Conservation (phyloP, 148 eudicot genomes). For the Vaccinium vitisidaea region DNA sequence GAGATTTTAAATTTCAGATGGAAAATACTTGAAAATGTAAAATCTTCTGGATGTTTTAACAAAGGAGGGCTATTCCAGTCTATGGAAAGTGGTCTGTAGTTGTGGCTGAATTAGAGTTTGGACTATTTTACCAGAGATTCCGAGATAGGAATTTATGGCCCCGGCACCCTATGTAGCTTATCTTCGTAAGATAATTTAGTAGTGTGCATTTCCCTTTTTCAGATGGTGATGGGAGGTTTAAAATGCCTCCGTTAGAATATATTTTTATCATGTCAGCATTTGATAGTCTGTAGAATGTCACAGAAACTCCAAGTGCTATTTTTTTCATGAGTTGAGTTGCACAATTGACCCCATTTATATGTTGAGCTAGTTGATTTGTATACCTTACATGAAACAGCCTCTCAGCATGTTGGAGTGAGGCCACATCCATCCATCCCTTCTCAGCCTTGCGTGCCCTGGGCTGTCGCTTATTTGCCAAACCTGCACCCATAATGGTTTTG, state of each 20-base stretch:
- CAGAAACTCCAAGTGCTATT: neutral
- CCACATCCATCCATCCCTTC: no score
- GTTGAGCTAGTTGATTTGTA: neutral
- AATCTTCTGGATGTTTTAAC: neutral
- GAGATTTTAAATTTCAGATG: neutral
- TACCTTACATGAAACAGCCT: neutral
- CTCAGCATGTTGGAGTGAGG: neutral
- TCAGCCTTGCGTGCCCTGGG: no score
- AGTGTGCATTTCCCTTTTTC: neutral
- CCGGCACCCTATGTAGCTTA: neutral
- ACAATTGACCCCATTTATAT: neutral
- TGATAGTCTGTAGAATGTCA: neutral
- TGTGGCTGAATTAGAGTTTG: neutral
- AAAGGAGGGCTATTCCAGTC: neutral
- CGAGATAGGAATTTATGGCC: neutral
- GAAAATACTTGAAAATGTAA: neutral
- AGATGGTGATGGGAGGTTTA: neutral
- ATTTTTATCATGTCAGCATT: neutral
- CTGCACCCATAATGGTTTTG: no score
- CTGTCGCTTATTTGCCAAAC: no score
- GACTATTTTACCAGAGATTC: neutral
- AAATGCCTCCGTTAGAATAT: neutral
- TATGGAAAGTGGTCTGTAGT: neutral
- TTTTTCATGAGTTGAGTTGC: slow-evolving; percentile 5
- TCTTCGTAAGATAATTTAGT: neutral